Evolutionary conservation across 768 basidiomycete species (phyloP), one percentile per base, ranked within the genome.

Genomic region (Mycena albidolilacea): DNA sequence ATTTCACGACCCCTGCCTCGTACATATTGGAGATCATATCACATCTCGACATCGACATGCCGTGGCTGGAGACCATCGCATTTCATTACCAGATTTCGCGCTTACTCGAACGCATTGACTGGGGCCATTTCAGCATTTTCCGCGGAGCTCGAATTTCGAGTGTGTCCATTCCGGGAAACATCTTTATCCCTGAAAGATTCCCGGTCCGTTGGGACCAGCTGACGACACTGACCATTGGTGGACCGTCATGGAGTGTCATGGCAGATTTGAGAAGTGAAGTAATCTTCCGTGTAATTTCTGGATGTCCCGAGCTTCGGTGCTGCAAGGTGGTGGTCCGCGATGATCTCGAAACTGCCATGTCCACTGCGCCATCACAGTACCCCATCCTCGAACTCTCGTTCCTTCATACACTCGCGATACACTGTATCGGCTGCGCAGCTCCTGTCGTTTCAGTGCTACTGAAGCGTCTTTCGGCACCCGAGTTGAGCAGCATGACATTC

Each of bases 371-470:
- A 8, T 10, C 1, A 1, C 15, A 8, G 14, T 30, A 48, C 17
- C 35, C 62, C 7, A 21, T n/a, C 60, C 19, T 64, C 14, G 69
- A 64, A n/a, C 43, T 57, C 7, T 12, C 8, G n/a, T 64, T 6
- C 38, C 63, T 64, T 11, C 43, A 38, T 10, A 46, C 69, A 15
- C 62, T 70, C n/a, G n/a, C 46, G 5, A 46, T 46, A 14, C 46
- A 46, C 46, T 46, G 46, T 12, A 46, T 30, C 30, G 30, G 30
- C 30, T 2, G 4, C 30, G 30, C 30, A 3, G 30, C 30, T 30
- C 30, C 30, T 30, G 30, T 30, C 3, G 30, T 30, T 30, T 30
- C 30, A 3, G 3, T 30, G 30, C 30, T 30, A 30, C 30, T 30
- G 30, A 30, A 30, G 30, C 30, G 30, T 30, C 30, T 30, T 30